These are phyloP conservation scores for Chaetomiaceae sp. DNA, from an alignment of 2,329 filamentous ascomycete genomes.

Conservation along the genomic window DNA sequence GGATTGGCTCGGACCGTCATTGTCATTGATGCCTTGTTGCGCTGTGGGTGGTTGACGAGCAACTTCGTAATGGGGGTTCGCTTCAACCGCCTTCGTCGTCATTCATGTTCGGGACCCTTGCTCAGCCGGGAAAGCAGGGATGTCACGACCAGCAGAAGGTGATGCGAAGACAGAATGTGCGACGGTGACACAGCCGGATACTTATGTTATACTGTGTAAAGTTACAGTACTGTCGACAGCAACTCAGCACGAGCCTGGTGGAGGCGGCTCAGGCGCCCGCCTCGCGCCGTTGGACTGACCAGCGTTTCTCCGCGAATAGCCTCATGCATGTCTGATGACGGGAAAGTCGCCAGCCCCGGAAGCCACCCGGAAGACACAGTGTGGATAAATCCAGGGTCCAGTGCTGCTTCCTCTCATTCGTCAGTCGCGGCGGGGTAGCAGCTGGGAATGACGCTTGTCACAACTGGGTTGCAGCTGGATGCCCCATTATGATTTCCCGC, in stretches of 20 bases:
- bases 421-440: constrained; percentile 6
- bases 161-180: neutral
- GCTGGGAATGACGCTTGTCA: constrained; percentile 5
- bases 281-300: neutral
- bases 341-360: no score
- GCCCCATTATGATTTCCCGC: neutral
- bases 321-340: neutral
- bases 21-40: neutral
- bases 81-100: neutral
- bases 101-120: no score
- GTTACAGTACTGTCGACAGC: neutral
- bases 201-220: neutral
- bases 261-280: no score
- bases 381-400: constrained; percentile 5
- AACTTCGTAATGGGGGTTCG: neutral
- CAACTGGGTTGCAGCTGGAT: constrained; percentile 6
- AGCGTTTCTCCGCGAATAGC: neutral
- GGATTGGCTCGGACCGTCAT: neutral
- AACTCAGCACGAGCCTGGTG: neutral
- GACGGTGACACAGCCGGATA: neutral
- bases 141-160: no score
- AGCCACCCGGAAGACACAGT: constrained; percentile 4
- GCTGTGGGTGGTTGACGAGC: no score
- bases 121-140: no score
- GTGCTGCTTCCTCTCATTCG: neutral